Conservation (phyloP, 1,284 basidiomycete genomes). For the Papiliotrema laurentii region DNA sequence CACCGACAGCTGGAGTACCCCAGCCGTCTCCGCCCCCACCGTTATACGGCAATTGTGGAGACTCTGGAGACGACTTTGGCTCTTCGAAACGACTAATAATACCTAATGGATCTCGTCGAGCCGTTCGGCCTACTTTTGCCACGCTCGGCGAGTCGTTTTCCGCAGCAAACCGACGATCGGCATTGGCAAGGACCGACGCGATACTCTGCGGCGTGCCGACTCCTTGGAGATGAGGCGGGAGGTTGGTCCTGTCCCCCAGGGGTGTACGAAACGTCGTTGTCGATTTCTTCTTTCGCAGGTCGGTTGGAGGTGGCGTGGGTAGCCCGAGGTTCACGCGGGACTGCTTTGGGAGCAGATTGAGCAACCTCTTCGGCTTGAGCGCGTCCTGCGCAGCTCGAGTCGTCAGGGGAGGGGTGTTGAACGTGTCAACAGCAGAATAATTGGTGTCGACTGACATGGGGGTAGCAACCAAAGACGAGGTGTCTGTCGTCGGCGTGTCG, state of each 20-base stretch:
- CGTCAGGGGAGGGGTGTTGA: slow-evolving; percentile 1
- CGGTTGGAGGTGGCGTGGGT: neutral
- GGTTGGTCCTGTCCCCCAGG: neutral
- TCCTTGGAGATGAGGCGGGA: neutral
- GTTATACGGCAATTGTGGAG: slow-evolving; percentile 4
- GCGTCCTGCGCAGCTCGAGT: slow-evolving; percentile 1
- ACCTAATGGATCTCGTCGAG: slow-evolving; percentile 11
- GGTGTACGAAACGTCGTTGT: neutral
- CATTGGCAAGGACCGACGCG: neutral
- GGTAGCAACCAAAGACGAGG: neutral
- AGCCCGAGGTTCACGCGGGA: neutral
- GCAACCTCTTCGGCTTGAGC: slow-evolving; percentile 5
- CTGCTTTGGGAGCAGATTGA: slow-evolving; percentile 6
- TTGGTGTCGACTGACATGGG: neutral
- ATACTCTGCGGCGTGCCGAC: neutral
- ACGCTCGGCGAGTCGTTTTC: neutral
- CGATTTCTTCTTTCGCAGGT: neutral
- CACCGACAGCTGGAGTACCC: slow-evolving; percentile 9
- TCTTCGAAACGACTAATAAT: slow-evolving; percentile 10
- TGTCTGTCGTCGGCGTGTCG: neutral
- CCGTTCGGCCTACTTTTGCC: neutral
- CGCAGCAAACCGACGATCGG: neutral
- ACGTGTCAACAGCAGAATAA: neutral
- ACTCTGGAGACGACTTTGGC: neutral
- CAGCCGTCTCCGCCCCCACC: slow-evolving; percentile 14